phyloP scores from a whole-genome alignment of 2,329 filamentous ascomycete species.

The Chrysoporthe deuterocubensis region DNA sequence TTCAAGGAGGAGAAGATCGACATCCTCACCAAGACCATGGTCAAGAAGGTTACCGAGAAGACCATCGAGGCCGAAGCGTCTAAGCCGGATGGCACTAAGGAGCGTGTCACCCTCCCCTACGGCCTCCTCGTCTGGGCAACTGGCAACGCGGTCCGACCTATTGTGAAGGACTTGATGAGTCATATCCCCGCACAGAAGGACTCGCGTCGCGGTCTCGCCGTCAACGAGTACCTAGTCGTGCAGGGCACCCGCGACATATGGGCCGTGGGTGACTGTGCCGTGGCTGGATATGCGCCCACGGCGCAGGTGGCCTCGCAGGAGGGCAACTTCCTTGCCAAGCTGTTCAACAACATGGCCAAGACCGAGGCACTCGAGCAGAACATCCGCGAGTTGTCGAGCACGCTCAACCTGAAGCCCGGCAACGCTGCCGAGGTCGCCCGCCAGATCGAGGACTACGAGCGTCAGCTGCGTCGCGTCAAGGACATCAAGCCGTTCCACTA shows the following conservation, averaged over 20 bases:
- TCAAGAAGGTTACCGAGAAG: conserved; percentile 94
- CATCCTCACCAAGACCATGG: conserved; percentile 98
- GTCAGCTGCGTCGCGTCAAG: conserved; percentile 85
- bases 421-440: conserved; percentile 69
- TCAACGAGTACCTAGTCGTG: conserved; percentile 98
- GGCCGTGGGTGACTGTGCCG: conserved; percentile 96
- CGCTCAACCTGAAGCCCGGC: conserved; percentile 63
- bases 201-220: conserved; percentile 89
- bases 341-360: conserved; percentile 99
- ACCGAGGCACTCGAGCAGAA: conserved; percentile 80
- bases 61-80: conserved; percentile 88
- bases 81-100: conserved; percentile 82
- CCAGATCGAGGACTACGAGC: conserved; percentile 86
- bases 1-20: conserved; percentile 99
- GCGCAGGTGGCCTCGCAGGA: conserved; percentile 97
- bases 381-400: conserved; percentile 69
- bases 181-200: conserved; percentile 95
- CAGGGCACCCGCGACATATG: conserved; percentile 97
- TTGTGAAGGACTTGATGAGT: conserved; percentile 88
- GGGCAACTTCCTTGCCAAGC: conserved; percentile 88
- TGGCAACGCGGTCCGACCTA: conserved; percentile 87
- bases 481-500: conserved; percentile 98
- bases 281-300: conserved; percentile 96
- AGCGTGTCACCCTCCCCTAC: conserved; percentile 81
- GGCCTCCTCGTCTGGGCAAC: conserved; percentile 98